phyloP scores from a whole-genome alignment of 805 yeast species.

The Starmerella cellae region DNA sequence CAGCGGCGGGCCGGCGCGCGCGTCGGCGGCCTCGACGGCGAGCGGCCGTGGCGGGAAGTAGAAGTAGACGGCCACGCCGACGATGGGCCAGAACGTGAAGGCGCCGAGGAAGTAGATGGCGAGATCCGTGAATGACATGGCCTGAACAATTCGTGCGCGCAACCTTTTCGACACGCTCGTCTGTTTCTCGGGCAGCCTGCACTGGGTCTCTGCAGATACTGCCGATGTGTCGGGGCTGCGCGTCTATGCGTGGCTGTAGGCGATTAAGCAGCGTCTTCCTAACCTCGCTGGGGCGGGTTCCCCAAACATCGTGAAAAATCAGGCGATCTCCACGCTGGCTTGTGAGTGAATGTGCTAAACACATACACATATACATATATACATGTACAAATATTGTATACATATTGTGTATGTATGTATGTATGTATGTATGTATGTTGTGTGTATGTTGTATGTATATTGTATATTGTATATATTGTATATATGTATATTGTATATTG shows the following conservation, averaged over 20 bases:
- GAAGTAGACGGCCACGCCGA: conserved; percentile 28
- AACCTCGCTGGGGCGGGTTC: not conserved
- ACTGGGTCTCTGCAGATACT: not conserved
- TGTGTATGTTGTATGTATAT: too few relatives aligned
- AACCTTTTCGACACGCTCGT: not conserved
- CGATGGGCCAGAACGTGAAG: conserved; percentile 57
- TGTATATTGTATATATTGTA: too few relatives aligned
- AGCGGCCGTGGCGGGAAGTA: conserved; percentile 22
- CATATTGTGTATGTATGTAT: too few relatives aligned
- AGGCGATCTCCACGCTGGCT: not conserved
- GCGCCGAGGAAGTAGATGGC: conserved; percentile 63
- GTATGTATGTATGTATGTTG: too few relatives aligned
- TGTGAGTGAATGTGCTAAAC: too few relatives aligned
- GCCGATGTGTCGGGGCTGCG: too few relatives aligned
- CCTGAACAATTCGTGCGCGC: not conserved
- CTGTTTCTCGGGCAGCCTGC: not conserved
- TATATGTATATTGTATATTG: too few relatives aligned
- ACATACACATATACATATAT: too few relatives aligned
- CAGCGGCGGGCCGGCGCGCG: not conserved
- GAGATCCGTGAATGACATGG: not conserved
- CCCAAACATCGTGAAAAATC: not conserved
- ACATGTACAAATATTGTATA: too few relatives aligned
- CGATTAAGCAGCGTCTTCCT: not conserved
- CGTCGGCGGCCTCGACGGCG: not conserved
- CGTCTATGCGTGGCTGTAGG: not conserved